These are phyloP conservation scores for Oenanthe javanica DNA, from an alignment of 140 eudicot genomes.

Conservation along the genomic window DNA sequence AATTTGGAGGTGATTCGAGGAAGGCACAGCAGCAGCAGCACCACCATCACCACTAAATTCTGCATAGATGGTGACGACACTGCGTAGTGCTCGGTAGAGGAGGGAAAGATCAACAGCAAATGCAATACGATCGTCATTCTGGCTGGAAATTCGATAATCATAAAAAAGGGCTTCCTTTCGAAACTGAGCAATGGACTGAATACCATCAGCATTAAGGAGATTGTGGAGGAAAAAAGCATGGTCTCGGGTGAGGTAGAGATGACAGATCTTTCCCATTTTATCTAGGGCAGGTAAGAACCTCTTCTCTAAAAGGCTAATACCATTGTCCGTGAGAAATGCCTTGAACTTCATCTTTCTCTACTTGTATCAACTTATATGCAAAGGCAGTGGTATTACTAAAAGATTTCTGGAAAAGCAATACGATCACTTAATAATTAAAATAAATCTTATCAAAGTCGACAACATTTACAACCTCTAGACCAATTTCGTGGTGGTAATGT, in stretches of 20 bases:
- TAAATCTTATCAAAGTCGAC: neutral
- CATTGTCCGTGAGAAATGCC: constrained; percentile 81
- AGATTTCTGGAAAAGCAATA: neutral
- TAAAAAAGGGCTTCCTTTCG: constrained; percentile 66
- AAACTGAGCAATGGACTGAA: constrained; percentile 82
- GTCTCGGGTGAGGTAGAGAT: constrained; percentile 66
- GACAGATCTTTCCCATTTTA: constrained; percentile 74
- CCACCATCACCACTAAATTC: constrained; percentile 27
- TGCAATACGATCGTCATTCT: constrained; percentile 73
- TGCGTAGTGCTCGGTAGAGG: constrained; percentile 86
- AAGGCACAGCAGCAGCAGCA: constrained; percentile 14
- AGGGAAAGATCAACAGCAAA: constrained; percentile 86
- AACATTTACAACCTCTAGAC: neutral
- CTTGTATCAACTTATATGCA: neutral
- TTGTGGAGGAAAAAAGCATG: constrained; percentile 89
- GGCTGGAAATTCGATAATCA: constrained; percentile 87
- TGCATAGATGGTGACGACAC: constrained; percentile 52
- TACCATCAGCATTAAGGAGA: constrained; percentile 68
- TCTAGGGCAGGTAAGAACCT: constrained; percentile 77
- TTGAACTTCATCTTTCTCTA: constrained; percentile 67
- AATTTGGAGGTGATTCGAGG: constrained; percentile 53
- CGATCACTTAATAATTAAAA: neutral
- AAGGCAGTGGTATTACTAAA: neutral
- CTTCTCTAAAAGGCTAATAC: constrained; percentile 69
- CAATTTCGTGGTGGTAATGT: neutral